These are phyloP conservation scores for Bathelium albidoporum DNA, from an alignment of 495 filamentous ascomycete genomes.

Conservation along the genomic window DNA sequence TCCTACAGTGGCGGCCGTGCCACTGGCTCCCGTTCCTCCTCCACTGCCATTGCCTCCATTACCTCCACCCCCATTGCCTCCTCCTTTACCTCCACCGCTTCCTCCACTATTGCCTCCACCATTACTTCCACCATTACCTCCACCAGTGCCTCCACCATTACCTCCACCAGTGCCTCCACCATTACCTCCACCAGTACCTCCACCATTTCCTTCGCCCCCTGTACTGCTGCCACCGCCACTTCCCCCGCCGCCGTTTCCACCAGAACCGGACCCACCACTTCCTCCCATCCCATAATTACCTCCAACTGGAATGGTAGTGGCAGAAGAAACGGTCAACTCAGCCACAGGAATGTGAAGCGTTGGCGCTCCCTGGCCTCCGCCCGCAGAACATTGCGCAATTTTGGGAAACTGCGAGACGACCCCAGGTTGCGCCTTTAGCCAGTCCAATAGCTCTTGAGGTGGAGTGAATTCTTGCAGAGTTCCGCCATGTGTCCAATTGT, in stretches of 20 bases:
- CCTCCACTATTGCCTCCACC: not conserved
- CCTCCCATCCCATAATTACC: not conserved
- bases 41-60: not conserved
- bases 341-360: not conserved
- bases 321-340: not conserved
- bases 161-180: not conserved
- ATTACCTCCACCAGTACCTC: not conserved
- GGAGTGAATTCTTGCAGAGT: not conserved
- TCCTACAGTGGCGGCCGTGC: not conserved
- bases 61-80: not conserved
- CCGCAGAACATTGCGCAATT: conserved; percentile 7
- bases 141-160: not conserved
- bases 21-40: not conserved
- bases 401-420: not conserved
- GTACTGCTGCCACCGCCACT: not conserved
- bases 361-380: not conserved
- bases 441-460: not conserved
- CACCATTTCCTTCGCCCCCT: not conserved
- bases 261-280: not conserved
- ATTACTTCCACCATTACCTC: not conserved
- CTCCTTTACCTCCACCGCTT: not conserved
- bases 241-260: not conserved
- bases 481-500: not conserved
- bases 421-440: not conserved
- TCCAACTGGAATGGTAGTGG: not conserved